Base-by-base conservation (phyloP, 2,329 filamentous ascomycete genomes). In the Gliomastix tumulicola region DNA sequence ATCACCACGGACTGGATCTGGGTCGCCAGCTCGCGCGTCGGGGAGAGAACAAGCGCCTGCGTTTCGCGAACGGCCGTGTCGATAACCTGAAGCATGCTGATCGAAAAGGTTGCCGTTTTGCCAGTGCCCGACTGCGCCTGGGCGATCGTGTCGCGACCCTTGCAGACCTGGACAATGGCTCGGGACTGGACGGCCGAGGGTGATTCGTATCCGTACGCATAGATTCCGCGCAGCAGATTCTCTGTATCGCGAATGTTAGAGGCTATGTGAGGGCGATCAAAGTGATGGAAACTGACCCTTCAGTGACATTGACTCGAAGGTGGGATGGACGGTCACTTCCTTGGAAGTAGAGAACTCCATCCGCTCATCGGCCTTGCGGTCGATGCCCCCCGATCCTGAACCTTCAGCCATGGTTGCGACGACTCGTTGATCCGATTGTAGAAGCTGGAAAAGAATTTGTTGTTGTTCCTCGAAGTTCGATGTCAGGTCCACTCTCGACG, bases 341-440 rank as follows among this genome's bases (percentile, higher is more conserved):
- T 95, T 96, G 45, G 90, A 96, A 60, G 92, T 98, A 47, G 84
- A 84, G 64, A 98, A 97, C 71, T 97, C 90, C 82, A 97, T 94
- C 64, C 87, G 82, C 73, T 95, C 89, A 63, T 97, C 92, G 46
- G 82, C 81, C 68, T 89, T 89, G 67, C 87, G 84, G 66, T 98
- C 90, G 59, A 97, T 80, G 44, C 74, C 75, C 47, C 67, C 68
- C 41, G 59, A 83, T 48, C 67, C 68, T 42, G 59, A 83, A 49
- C 76, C 81, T 64, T 97, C 90, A 46, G 89, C 88, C 92, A 97
- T 98, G 50, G 45, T 85, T 54, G 41, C 37, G 35, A 32, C 11
- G 21, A 13, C 15, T 36, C 17, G 35, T 36, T 23, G 11, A 20
- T 32, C 20, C 12, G 22, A n/a, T n/a, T n/a, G n/a, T n/a, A n/a